Conservation (phyloP, 2,329 filamentous ascomycete genomes). For the Aspergillus awamori region DNA sequence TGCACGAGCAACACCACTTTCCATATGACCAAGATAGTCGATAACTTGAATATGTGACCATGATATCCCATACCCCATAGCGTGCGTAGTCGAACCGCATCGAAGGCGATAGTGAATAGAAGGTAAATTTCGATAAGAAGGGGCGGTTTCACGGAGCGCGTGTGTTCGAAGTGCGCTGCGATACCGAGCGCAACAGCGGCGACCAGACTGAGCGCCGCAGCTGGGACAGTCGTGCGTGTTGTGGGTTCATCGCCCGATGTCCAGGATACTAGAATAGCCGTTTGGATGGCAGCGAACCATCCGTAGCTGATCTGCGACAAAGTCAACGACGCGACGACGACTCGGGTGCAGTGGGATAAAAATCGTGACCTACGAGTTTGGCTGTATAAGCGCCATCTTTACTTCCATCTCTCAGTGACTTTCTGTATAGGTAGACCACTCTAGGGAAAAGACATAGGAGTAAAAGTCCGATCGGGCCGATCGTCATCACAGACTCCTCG, state of each 20-base stretch:
- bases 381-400: not conserved
- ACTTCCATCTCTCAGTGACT: not conserved
- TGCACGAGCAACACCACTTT: not conserved
- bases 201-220: not conserved
- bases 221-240: not conserved
- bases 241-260: not conserved
- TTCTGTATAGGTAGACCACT: not conserved
- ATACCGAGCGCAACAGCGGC: not conserved
- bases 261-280: not conserved
- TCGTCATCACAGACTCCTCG: constrained; percentile 4
- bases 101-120: not conserved
- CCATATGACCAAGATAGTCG: not conserved
- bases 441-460: not conserved
- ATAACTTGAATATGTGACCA: not conserved
- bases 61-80: not conserved
- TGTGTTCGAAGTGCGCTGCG: not conserved
- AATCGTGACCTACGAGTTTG: not conserved
- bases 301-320: not conserved
- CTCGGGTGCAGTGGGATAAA: too few relatives aligned
- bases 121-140: not conserved
- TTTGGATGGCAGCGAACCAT: not conserved
- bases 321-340: not conserved
- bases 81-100: not conserved
- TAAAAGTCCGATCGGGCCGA: not conserved
- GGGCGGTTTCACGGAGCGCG: not conserved